Evolutionary conservation across 139 green algal genomes (phyloP), one percentile per base, ranked within the genome.

Genomic region (Chlamydomonas sp.): DNA sequence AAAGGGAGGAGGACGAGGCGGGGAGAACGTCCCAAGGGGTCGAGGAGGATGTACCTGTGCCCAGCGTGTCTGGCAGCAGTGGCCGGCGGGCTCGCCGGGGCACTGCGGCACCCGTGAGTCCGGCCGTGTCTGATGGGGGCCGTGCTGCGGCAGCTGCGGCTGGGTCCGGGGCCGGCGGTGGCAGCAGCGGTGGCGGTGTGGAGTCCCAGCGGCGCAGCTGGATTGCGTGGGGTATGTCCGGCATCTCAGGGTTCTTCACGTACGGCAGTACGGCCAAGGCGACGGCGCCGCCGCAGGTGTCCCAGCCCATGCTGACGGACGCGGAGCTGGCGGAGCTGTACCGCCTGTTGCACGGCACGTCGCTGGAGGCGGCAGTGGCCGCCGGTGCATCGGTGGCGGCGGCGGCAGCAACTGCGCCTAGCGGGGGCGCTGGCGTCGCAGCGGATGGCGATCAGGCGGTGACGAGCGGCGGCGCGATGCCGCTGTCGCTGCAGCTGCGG

Each of bases 141-240:
- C 31, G 31, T 49, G 31, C 31, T 49, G 31, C 31, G 31, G 31
- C 31, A 49, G 31, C 31, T 49, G 31, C 31, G 31, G 31, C 31
- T 49, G 31, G 31, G 31, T 49, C 31, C 31, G 31, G 31, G 31
- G 31, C 31, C 0, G 31, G 31, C 31, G 31, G 31, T 49, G 31
- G 31, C 16, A 66, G 76, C 49, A 64, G 76, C 10, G n/a, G 76
- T 63, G 76, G 63, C 6, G n/a, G 20, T 62, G 76, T 63, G 76
- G 49, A 82, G 77, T 14, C 49, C 10, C 31, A 63, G 86, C 79
- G 78, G 16, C 86, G 89, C 71, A 94, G 91, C 91, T 94, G 91
- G 91, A 69, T 94, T 49, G 86, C 91, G 20, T 94, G 91, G 91
- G 91, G 91, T 71, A 72, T 90, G 79, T 90, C 91, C 7, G 89